Conservation (phyloP, 768 basidiomycete genomes). For the Crassisporium funariophilum region DNA sequence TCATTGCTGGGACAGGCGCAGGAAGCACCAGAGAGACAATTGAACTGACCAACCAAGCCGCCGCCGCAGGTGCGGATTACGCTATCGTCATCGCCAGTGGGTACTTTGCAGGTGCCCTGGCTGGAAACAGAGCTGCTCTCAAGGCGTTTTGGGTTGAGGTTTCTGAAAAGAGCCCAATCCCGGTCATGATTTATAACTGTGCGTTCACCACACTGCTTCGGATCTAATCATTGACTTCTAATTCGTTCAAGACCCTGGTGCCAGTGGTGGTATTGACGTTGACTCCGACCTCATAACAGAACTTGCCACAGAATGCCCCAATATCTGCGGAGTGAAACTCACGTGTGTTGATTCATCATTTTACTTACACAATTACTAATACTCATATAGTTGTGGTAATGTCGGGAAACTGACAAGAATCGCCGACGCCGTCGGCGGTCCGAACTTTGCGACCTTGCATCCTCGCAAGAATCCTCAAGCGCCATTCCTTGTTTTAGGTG, state of each 20-base stretch:
- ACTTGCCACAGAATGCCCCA: constrained; percentile 74
- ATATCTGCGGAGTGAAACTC: constrained; percentile 85
- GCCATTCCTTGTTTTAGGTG: constrained; percentile 85
- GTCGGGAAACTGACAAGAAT: constrained; percentile 91
- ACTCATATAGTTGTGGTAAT: constrained; percentile 69
- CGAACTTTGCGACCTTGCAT: constrained; percentile 54
- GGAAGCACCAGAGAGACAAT: constrained; percentile 85
- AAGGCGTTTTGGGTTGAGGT: constrained; percentile 82
- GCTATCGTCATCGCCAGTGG: constrained; percentile 85
- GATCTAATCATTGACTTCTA: constrained; percentile 13
- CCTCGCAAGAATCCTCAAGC: constrained; percentile 69
- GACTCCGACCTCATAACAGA: constrained; percentile 87
- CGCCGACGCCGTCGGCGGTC: constrained; percentile 61
- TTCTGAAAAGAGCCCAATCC: constrained; percentile 77
- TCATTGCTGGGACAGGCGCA: constrained; percentile 83
- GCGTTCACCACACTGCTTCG: constrained; percentile 27
- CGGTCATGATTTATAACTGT: constrained; percentile 91
- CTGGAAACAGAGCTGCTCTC: constrained; percentile 61
- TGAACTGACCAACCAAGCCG: constrained; percentile 73
- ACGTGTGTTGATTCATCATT: constrained; percentile 54
- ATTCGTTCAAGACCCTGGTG: constrained; percentile 68
- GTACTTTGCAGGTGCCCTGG: constrained; percentile 81
- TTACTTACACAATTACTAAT: constrained; percentile 1
- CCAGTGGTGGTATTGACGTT: constrained; percentile 86
- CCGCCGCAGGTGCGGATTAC: constrained; percentile 83